Conservation (phyloP, 2,329 filamentous ascomycete species). For the Penicillium sp. region DNA sequence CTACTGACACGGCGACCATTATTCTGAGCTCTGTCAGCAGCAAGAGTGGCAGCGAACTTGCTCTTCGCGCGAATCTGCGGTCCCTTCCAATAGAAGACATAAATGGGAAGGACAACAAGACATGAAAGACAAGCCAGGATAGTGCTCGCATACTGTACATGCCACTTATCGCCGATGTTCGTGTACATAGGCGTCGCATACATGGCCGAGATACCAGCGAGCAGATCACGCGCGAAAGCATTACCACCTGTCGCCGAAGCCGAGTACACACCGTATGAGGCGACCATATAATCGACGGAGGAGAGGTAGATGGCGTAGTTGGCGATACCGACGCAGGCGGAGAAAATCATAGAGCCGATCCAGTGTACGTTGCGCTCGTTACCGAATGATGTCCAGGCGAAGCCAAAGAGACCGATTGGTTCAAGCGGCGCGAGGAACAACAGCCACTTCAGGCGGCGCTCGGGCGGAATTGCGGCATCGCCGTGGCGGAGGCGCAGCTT, state of each 20-base stretch:
- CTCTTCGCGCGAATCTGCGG: slow-evolving; percentile 54
- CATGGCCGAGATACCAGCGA: slow-evolving; percentile 66
- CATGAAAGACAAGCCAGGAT: slow-evolving; percentile 58
- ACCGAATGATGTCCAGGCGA: slow-evolving; percentile 63
- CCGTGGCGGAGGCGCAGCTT: slow-evolving; percentile 41
- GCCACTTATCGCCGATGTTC: slow-evolving; percentile 53
- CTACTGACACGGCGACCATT: slow-evolving; percentile 26
- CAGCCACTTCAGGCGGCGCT: slow-evolving; percentile 64
- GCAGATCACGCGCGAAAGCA: slow-evolving; percentile 67
- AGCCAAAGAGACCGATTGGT: slow-evolving; percentile 64
- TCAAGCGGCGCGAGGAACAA: slow-evolving; percentile 59
- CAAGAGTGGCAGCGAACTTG: slow-evolving; percentile 59
- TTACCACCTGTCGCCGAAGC: slow-evolving; percentile 72
- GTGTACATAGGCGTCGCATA: slow-evolving; percentile 62
- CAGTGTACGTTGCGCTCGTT: slow-evolving; percentile 59
- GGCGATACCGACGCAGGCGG: slow-evolving; percentile 63
- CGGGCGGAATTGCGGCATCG: slow-evolving; percentile 54
- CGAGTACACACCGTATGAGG: slow-evolving; percentile 67
- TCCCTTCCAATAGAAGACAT: slow-evolving; percentile 61
- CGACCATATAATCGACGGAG: slow-evolving; percentile 72
- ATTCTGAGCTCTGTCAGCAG: slow-evolving; percentile 21
- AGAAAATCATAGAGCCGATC: slow-evolving; percentile 65
- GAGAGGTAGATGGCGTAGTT: slow-evolving; percentile 71
- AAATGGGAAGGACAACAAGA: slow-evolving; percentile 58
- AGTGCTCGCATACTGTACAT: slow-evolving; percentile 54